phyloP scores from a whole-genome alignment of 1,284 basidiomycete genomes.

The Sporisorium graminicola region DNA sequence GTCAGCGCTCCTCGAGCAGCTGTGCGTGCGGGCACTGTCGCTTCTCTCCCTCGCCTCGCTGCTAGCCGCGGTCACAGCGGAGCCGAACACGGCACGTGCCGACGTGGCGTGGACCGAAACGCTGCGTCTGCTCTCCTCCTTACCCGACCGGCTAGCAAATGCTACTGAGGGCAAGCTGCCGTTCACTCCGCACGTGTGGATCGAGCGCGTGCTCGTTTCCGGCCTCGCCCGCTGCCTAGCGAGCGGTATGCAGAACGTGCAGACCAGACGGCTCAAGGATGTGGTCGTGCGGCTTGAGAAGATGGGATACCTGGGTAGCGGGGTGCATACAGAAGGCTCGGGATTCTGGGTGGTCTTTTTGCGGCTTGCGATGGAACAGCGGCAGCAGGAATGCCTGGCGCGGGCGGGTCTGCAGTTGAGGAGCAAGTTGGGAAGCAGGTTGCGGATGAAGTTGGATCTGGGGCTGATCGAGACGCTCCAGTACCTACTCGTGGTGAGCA shows the following conservation, averaged over 20 bases:
- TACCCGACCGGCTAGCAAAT: constrained; percentile 44
- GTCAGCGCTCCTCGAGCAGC: background rate
- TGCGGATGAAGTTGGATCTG: constrained; percentile 10
- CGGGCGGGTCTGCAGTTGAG: background rate
- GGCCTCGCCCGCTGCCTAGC: constrained; percentile 12
- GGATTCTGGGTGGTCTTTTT: constrained; percentile 30
- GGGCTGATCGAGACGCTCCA: constrained; percentile 22
- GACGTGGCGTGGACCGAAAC: constrained; percentile 34
- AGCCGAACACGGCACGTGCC: constrained; percentile 20
- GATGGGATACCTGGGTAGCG: constrained; percentile 18
- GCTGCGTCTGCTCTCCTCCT: constrained; percentile 9
- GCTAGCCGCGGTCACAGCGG: background rate
- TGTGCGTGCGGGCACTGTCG: constrained; percentile 8
- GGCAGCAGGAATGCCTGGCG: background rate
- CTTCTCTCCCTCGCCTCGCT: constrained; percentile 17
- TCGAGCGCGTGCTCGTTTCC: constrained; percentile 15
- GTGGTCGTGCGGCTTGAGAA: constrained; percentile 21
- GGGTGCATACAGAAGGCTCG: constrained; percentile 5
- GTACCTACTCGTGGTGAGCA: background rate
- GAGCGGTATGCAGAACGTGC: background rate
- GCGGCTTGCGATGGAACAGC: background rate
- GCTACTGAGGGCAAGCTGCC: constrained; percentile 15
- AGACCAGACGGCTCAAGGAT: constrained; percentile 5
- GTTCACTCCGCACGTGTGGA: constrained; percentile 4
- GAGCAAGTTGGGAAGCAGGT: background rate